Conservation (phyloP, 108 stramenopile genomes). For the Ochromonas danica region DNA sequence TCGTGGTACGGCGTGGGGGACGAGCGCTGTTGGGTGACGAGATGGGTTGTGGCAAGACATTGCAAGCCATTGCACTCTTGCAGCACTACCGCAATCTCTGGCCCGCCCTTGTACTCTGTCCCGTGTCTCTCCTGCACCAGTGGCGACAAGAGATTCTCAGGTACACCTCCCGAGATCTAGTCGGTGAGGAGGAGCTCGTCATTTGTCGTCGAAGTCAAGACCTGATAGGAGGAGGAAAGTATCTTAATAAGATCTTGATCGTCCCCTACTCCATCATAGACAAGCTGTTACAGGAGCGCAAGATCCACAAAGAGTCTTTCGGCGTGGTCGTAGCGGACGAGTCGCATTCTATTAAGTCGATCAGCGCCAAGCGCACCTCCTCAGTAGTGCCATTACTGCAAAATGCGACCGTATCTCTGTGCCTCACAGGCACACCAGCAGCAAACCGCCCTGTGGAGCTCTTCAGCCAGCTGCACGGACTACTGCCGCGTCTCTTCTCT, state of each 20-base stretch:
- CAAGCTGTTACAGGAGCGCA: neutral
- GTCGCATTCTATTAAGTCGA: neutral
- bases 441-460: slow-evolving; percentile 29
- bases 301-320: neutral
- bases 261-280: slow-evolving; percentile 24
- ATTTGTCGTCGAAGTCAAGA: neutral
- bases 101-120: slow-evolving; percentile 2
- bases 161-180: neutral
- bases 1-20: slow-evolving; percentile 23
- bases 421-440: slow-evolving; percentile 26
- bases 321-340: slow-evolving; percentile 30
- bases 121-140: neutral
- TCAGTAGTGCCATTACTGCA: slow-evolving; percentile 4
- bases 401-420: neutral
- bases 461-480: slow-evolving; percentile 8
- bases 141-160: slow-evolving; percentile 8
- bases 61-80: slow-evolving; percentile 17
- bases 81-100: slow-evolving; percentile 22
- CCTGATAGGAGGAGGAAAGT: neutral
- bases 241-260: neutral
- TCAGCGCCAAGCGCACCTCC: neutral
- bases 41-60: slow-evolving; percentile 36
- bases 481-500: slow-evolving; percentile 14
- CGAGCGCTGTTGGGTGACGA: slow-evolving; percentile 31
- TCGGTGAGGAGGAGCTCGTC: too few species aligned